phyloP scores from a whole-genome alignment of 2,329 filamentous ascomycete species.

The Emydomyces testavorans region DNA sequence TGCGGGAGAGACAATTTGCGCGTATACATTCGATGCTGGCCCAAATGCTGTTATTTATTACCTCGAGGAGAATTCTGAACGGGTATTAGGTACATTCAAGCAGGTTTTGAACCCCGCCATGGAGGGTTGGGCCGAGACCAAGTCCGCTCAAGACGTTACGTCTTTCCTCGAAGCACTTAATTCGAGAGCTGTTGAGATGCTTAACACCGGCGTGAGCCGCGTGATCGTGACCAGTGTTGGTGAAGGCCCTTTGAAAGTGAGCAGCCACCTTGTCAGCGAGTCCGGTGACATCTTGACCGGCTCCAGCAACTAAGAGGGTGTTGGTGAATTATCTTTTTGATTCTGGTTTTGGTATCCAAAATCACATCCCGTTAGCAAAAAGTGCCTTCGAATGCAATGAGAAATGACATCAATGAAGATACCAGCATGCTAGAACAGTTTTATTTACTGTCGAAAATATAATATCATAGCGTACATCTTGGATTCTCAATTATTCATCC shows the following conservation, averaged over 20 bases:
- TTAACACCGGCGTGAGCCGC: conserved; percentile 71
- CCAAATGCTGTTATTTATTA: conserved; percentile 98
- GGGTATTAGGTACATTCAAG: conserved; percentile 70
- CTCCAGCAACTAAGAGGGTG: conserved; percentile 11
- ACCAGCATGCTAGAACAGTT: neutral
- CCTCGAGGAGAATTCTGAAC: conserved; percentile 60
- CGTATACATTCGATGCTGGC: conserved; percentile 95
- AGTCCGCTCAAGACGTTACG: conserved; percentile 42
- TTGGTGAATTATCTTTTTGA: neutral
- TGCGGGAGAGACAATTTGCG: conserved; percentile 68
- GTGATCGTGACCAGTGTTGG: conserved; percentile 88
- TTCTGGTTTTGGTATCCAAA: neutral
- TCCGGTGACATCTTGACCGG: conserved; percentile 42
- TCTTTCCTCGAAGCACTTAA: conserved; percentile 49
- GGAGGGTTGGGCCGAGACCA: conserved; percentile 40
- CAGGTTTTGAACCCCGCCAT: conserved; percentile 55
- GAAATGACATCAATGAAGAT: conserved; percentile 1
- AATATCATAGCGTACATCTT: conserved; percentile 2
- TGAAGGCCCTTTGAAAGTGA: conserved; percentile 70
- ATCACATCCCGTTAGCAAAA: neutral
- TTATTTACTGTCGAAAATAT: neutral
- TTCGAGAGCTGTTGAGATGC: conserved; percentile 44
- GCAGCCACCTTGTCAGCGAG: conserved; percentile 63
- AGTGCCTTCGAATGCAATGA: neutral
- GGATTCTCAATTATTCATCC: neutral